These are phyloP conservation scores for Sugiyamaella valdiviana DNA, from an alignment of 805 yeast genomes.

Conservation along the genomic window DNA sequence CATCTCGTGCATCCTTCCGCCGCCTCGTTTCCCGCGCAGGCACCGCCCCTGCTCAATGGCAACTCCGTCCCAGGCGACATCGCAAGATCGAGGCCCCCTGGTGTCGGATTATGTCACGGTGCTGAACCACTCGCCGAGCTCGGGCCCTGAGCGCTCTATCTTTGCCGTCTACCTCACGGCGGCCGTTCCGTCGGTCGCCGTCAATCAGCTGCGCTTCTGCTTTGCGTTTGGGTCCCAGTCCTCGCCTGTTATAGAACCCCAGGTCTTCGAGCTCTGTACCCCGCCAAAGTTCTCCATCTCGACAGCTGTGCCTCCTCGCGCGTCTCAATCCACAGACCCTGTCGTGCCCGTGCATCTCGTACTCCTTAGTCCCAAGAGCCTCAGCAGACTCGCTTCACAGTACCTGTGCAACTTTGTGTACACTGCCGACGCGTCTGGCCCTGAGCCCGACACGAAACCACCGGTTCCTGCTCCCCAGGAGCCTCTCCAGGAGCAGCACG, in stretches of 20 bases:
- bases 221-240: conserved; percentile 11
- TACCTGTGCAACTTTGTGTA: conserved; percentile 17
- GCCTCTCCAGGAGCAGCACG: too few relatives aligned
- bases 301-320: neutral
- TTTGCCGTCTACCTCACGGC: conserved; percentile 50
- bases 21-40: neutral
- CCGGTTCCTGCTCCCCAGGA: neutral
- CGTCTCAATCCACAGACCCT: neutral
- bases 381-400: conserved; percentile 7
- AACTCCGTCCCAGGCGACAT: neutral
- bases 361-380: conserved; percentile 6
- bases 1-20: too few relatives aligned
- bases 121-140: conserved; percentile 10
- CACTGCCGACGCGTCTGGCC: neutral
- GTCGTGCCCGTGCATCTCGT: conserved; percentile 12
- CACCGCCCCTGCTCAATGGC: neutral
- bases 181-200: conserved; percentile 43
- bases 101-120: conserved; percentile 5
- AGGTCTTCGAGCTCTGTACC: conserved; percentile 31
- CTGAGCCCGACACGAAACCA: neutral
- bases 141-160: conserved; percentile 10
- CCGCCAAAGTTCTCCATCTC: conserved; percentile 34
- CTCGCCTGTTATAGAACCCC: neutral
- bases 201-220: conserved; percentile 5
- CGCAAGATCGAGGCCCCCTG: neutral